These are phyloP conservation scores for Colletotrichum lini DNA, from an alignment of 2,329 filamentous ascomycete genomes.

Conservation along the genomic window DNA sequence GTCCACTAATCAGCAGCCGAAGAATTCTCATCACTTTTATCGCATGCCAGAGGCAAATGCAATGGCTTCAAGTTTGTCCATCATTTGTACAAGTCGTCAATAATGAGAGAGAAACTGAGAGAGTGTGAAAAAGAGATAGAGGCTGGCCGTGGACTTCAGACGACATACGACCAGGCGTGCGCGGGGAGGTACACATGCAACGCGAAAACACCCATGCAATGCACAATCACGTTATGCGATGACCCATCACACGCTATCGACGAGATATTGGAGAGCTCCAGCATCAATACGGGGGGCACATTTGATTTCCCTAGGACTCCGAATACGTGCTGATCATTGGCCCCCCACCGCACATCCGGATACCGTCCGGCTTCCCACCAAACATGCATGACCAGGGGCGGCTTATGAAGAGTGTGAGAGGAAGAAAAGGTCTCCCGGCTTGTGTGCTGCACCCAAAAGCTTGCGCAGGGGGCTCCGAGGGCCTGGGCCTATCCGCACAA, in stretches of 20 bases:
- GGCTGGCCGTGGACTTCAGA: no score
- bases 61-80: background rate
- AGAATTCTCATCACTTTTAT: background rate
- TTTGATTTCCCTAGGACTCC: background rate
- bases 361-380: background rate
- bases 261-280: background rate
- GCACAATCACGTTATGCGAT: constrained; percentile 5
- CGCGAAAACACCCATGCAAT: constrained; percentile 4
- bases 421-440: constrained; percentile 10
- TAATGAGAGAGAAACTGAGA: background rate
- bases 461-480: background rate
- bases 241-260: constrained; percentile 1
- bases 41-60: background rate
- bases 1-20: background rate
- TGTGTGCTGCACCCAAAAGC: background rate
- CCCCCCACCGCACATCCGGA: background rate
- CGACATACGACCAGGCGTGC: no score
- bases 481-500: background rate
- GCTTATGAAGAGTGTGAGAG: background rate
- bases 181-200: background rate
- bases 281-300: background rate
- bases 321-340: background rate
- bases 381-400: background rate
- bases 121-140: no score
- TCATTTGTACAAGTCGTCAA: background rate